phyloP scores from a whole-genome alignment of 495 filamentous ascomycete genomes.

The Lasiosphaeriaceae sp. region DNA sequence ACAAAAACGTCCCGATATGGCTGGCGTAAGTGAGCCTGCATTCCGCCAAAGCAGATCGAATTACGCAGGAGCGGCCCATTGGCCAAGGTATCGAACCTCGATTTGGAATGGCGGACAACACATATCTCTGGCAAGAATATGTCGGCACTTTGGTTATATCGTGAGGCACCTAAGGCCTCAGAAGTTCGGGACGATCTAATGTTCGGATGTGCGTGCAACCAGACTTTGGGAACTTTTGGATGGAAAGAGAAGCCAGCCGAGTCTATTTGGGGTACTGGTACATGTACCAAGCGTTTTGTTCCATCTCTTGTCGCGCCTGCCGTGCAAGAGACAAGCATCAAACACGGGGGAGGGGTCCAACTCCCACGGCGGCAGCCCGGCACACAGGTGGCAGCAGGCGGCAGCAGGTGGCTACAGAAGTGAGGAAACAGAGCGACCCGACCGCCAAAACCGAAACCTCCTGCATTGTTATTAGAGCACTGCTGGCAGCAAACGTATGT shows the following conservation, averaged over 20 bases:
- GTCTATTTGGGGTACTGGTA: constrained; percentile 12
- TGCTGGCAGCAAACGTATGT: too few species aligned
- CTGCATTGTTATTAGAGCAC: too few species aligned
- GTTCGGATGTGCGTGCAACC: constrained; percentile 15
- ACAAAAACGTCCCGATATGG: not conserved
- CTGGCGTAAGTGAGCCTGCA: not conserved
- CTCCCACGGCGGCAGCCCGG: too few species aligned
- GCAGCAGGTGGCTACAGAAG: too few species aligned
- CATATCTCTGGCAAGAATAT: constrained; percentile 15
- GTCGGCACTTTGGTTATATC: constrained; percentile 32
- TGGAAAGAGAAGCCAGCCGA: constrained; percentile 4
- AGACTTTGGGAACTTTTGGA: constrained; percentile 7
- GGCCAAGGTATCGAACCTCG: not conserved
- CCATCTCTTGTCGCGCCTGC: not conserved
- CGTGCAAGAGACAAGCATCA: not conserved
- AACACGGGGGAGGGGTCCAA: not conserved
- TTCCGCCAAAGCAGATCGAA: constrained; percentile 5
- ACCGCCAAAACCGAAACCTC: too few species aligned
- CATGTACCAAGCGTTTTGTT: not conserved
- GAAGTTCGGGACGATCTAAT: constrained; percentile 26
- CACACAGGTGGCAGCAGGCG: too few species aligned
- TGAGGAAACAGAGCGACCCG: too few species aligned
- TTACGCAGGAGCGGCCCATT: constrained; percentile 4
- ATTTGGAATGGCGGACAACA: constrained; percentile 6
- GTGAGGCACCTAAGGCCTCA: constrained; percentile 16